Evolutionary conservation across 208 protist genomes (phyloP), one percentile per base, ranked within the genome.

Genomic region (Leishmania major): DNA sequence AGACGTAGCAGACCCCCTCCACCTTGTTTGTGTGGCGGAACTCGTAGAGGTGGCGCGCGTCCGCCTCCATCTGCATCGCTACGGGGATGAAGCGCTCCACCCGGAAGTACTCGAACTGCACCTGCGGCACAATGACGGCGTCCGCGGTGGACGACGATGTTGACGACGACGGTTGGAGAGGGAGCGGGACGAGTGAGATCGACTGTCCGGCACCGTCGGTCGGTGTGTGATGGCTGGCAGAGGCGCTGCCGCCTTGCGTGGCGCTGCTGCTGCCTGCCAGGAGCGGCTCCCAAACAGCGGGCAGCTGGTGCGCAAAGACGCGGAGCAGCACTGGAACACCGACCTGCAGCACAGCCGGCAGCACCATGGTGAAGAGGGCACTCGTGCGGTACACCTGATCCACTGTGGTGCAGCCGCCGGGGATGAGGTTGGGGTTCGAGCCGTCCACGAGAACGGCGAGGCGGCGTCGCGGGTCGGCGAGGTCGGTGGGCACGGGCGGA

Each of bases 41-140:
- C 74, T 95, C 91, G 83, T 90, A 96, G 43, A 97, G 77, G 75
- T 97, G 94, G 53, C 93, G 90, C 43, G 93, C 94, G 78, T 97
- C 94, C 0, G 94, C 94, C 71, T 96, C 92, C 31, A 97, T 96
- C 81, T 97, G 94, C 94, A 97, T 96, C 31, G 93, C 82, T 25
- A 97, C 77, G 4, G 94, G 94, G 70, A 97, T 96, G 74, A 97
- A 97, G 7, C 91, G 87, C 82, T 97, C 94, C 5, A 97, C 94
- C 1, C 92, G 89, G 66, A 97, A 97, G 84, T 90, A 94, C 75
- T 97, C 92, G 22, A 93, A 51, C 66, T 89, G 88, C 11, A 91
- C 40, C 3, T 69, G 73, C 62, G 78, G 78, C 75, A 79, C 62
- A 53, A 35, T 45, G 13, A 35, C 62, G n/a, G 37, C 49, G 28